Evolutionary conservation across 2,329 filamentous ascomycete species (phyloP).

Genomic region (Alternaria metachromatica): DNA sequence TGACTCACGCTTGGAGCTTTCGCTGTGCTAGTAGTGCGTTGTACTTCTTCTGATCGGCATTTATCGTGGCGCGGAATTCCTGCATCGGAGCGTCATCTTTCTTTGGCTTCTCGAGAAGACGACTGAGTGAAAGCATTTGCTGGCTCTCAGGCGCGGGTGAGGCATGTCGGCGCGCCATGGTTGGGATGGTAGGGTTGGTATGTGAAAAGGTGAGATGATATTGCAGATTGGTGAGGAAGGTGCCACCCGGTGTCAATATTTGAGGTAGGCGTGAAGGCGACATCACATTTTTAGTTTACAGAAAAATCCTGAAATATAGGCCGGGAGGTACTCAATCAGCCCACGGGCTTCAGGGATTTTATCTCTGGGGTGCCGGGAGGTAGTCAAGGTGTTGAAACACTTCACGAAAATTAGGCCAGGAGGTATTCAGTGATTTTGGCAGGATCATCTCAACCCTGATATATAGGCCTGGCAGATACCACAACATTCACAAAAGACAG

Average conservation of each 20-base stretch:
- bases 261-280: not conserved
- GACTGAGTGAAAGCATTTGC: conserved; percentile 28
- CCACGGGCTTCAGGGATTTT: not conserved
- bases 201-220: not conserved
- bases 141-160: conserved; percentile 30
- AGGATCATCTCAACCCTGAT: not conserved
- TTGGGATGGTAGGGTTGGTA: not conserved
- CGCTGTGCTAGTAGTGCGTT: conserved; percentile 27
- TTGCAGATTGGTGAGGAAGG: not conserved
- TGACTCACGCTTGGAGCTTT: conserved; percentile 29
- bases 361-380: not conserved
- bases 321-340: not conserved
- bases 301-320: not conserved
- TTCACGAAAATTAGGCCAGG: not conserved
- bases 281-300: not conserved
- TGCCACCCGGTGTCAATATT: not conserved
- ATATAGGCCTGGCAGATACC: not conserved
- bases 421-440: not conserved
- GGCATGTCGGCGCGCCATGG: conserved; percentile 25
- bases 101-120: conserved; percentile 27
- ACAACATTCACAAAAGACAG: not conserved
- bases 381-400: not conserved
- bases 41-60: conserved; percentile 22
- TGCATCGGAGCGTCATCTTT: conserved; percentile 29
- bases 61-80: conserved; percentile 27